Conservation (phyloP, 2,329 filamentous ascomycete genomes). For the Aspergillus candidus region DNA sequence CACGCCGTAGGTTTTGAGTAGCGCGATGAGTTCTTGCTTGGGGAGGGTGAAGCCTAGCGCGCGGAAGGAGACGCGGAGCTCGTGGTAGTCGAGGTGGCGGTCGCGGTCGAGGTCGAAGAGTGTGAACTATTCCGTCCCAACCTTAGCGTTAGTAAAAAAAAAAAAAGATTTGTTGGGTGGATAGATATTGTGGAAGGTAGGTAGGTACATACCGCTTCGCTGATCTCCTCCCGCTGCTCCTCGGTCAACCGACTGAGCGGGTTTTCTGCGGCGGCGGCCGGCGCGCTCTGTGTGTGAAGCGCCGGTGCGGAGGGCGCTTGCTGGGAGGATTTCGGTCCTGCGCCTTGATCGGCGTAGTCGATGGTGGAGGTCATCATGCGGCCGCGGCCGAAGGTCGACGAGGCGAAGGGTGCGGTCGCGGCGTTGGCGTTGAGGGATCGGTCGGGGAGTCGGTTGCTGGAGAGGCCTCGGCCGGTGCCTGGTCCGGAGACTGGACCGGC, state of each 20-base stretch:
- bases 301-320: conserved; percentile 31
- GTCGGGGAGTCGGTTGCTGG: conserved; percentile 44
- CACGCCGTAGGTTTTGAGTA: conserved; percentile 75
- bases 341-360: conserved; percentile 24
- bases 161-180: not conserved
- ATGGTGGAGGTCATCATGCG: conserved; percentile 25
- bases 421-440: conserved; percentile 39
- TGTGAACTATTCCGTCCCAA: conserved; percentile 58
- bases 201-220: conserved; percentile 68
- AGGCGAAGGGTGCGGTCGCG: conserved; percentile 39
- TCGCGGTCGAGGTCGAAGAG: conserved; percentile 98
- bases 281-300: conserved; percentile 6
- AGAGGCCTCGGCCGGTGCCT: no score
- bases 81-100: conserved; percentile 90
- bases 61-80: conserved; percentile 93
- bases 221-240: conserved; percentile 87
- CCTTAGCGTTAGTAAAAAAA: not conserved
- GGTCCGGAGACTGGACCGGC: conserved; percentile 30
- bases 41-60: conserved; percentile 89
- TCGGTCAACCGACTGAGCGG: conserved; percentile 61
- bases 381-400: conserved; percentile 39
- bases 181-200: not conserved
- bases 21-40: conserved; percentile 74
- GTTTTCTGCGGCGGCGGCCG: conserved; percentile 22
- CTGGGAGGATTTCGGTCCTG: conserved; percentile 19